Percentiles rank a stretch among this genome's conserved stretches.
Evolutionary conservation across 305 asterid genomes (phyloP).

Genomic region (Fraxinus albicans): DNA sequence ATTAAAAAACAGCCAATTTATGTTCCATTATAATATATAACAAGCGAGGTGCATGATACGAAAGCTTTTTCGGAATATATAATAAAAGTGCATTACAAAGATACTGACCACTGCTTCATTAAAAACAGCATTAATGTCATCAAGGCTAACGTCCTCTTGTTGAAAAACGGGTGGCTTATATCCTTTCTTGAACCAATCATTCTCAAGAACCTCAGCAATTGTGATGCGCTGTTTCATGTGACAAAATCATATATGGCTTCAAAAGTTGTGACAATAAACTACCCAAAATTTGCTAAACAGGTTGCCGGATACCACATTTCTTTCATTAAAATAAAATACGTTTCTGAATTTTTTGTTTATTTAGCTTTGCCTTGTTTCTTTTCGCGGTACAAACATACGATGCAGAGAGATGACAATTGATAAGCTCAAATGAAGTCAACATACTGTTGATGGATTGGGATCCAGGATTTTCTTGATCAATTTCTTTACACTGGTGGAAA

Average conservation of each 20-base stretch:
- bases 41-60: not conserved
- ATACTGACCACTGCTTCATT: slow-evolving; percentile 58
- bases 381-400: not conserved
- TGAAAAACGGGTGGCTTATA: slow-evolving; percentile 72
- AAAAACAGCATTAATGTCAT: slow-evolving; percentile 77
- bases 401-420: not conserved
- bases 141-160: slow-evolving; percentile 75
- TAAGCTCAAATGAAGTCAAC: slow-evolving; percentile 24
- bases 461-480: slow-evolving; percentile 85
- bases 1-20: not conserved
- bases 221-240: slow-evolving; percentile 65
- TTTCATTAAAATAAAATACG: not conserved
- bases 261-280: not conserved
- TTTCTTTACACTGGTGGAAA: slow-evolving; percentile 78
- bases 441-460: slow-evolving; percentile 89
- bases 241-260: not conserved
- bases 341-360: not conserved
- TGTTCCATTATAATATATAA: not conserved
- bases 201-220: slow-evolving; percentile 66
- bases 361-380: not conserved
- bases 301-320: not conserved
- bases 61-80: not conserved
- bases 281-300: not conserved
- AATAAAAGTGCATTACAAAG: not conserved
- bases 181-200: slow-evolving; percentile 98